A percentile compares a stretch with the other conserved stretches of the same genome.
phyloP scores from a whole-genome alignment of 768 basidiomycete genomes.

The Boletus huronensis region DNA sequence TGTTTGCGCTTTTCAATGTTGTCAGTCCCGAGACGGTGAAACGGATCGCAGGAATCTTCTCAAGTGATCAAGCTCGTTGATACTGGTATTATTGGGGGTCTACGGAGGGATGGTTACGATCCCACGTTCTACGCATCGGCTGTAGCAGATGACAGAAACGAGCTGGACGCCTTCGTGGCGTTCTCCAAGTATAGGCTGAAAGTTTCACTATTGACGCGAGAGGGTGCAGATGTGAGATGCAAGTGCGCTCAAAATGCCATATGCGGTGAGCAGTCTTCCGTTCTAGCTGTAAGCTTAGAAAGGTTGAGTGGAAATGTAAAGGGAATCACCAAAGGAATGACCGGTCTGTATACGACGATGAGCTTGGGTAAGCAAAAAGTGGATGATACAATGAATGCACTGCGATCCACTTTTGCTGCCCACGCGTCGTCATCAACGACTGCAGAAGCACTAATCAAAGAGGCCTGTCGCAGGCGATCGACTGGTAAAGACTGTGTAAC shows the following conservation, averaged over 20 bases:
- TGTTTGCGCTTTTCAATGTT: constrained; percentile 59
- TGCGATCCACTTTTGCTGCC: constrained; percentile 39
- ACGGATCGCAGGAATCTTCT: constrained; percentile 45
- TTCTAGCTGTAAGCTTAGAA: not conserved
- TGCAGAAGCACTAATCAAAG: constrained; percentile 51
- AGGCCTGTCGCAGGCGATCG: constrained; percentile 44
- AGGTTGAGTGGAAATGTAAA: constrained; percentile 18
- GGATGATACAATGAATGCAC: not conserved
- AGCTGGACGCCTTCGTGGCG: constrained; percentile 38
- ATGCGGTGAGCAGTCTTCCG: constrained; percentile 43
- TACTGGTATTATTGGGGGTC: constrained; percentile 54
- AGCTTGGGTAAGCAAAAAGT: constrained; percentile 41
- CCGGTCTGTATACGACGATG: constrained; percentile 52
- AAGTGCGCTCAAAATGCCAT: constrained; percentile 63
- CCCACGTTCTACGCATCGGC: constrained; percentile 57
- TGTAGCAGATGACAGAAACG: constrained; percentile 26
- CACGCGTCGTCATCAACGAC: constrained; percentile 58
- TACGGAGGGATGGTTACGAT: constrained; percentile 45
- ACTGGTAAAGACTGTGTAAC: constrained; percentile 38
- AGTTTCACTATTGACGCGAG: constrained; percentile 43
- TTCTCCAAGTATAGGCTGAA: constrained; percentile 45
- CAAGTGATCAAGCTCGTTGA: constrained; percentile 47
- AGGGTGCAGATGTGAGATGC: constrained; percentile 49
- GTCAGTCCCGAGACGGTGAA: constrained; percentile 50
- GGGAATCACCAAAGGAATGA: constrained; percentile 57